phyloP scores from a whole-genome alignment of 352 stramenopile genomes.

The Globisporangium viniferum region DNA sequence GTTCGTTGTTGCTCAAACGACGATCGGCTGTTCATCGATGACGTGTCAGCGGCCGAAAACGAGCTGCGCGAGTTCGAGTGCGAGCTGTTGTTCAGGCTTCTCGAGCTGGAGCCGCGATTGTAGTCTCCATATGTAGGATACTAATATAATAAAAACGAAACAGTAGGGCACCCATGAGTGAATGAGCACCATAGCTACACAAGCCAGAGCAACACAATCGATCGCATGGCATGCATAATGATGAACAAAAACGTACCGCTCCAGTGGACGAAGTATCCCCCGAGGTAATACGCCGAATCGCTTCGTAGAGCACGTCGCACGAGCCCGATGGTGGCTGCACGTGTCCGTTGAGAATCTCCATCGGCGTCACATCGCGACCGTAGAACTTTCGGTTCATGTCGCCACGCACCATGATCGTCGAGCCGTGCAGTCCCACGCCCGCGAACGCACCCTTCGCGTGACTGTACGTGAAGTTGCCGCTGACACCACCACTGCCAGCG shows the following conservation, averaged over 20 bases:
- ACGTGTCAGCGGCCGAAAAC: slow-evolving; percentile 17
- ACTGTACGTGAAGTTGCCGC: slow-evolving; percentile 86
- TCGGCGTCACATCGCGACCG: slow-evolving; percentile 71
- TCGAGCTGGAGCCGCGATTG: slow-evolving; percentile 6
- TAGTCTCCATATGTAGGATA: slow-evolving; percentile 20
- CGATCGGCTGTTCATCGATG: slow-evolving; percentile 12
- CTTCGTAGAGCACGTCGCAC: slow-evolving; percentile 70
- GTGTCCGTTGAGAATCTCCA: slow-evolving; percentile 78
- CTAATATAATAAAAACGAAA: not conserved
- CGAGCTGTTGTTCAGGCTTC: slow-evolving; percentile 9
- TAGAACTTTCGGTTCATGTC: slow-evolving; percentile 88
- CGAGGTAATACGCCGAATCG: slow-evolving; percentile 50
- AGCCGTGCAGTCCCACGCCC: slow-evolving; percentile 74
- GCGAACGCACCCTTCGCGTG: slow-evolving; percentile 81
- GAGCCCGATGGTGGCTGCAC: slow-evolving; percentile 55
- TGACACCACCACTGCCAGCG: slow-evolving; percentile 70
- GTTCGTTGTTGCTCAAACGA: slow-evolving; percentile 25
- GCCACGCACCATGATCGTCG: slow-evolving; percentile 77
- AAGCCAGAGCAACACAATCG: not conserved
- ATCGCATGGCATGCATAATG: not conserved
- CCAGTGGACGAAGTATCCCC: slow-evolving; percentile 2
- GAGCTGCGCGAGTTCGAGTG: slow-evolving; percentile 13
- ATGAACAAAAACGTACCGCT: slow-evolving; percentile 10
- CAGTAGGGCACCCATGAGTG: not conserved
- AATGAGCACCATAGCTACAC: not conserved